These are phyloP conservation scores for Macrophomina pseudophaseolina DNA, from an alignment of 2,329 filamentous ascomycete species.

Conservation along the genomic window DNA sequence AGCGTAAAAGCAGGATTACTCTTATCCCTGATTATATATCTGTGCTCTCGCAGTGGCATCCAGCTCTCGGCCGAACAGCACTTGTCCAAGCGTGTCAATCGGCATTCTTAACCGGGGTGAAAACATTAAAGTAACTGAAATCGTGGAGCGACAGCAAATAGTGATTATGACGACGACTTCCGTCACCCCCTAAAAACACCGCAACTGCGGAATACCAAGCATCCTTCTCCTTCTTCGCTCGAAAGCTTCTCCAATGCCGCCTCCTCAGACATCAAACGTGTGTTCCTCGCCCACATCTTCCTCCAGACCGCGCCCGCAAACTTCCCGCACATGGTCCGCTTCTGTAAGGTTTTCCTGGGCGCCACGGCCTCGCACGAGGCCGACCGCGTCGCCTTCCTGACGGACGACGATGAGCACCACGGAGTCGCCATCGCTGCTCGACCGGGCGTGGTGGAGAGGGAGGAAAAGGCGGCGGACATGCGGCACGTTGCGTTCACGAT, in stretches of 20 bases:
- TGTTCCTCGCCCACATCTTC: conserved; percentile 36
- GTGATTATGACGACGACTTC: background rate
- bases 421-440: conserved; percentile 49
- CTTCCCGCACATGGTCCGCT: conserved; percentile 41
- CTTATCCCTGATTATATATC: background rate
- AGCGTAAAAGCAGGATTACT: background rate
- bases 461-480: conserved; percentile 39
- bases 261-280: background rate
- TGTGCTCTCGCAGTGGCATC: background rate
- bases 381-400: conserved; percentile 43
- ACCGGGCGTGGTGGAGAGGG: conserved; percentile 33
- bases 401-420: conserved; percentile 56
- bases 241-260: background rate
- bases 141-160: no score
- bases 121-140: no score
- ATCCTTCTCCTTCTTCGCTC: background rate
- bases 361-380: conserved; percentile 37
- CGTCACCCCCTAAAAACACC: background rate
- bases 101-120: no score
- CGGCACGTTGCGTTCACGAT: conserved; percentile 52
- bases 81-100: no score
- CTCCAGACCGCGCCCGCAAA: conserved; percentile 35
- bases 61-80: background rate
- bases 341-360: conserved; percentile 47
- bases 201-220: background rate